phyloP scores from a whole-genome alignment of 2,329 filamentous ascomycete genomes.

The Beauveria sp. region DNA sequence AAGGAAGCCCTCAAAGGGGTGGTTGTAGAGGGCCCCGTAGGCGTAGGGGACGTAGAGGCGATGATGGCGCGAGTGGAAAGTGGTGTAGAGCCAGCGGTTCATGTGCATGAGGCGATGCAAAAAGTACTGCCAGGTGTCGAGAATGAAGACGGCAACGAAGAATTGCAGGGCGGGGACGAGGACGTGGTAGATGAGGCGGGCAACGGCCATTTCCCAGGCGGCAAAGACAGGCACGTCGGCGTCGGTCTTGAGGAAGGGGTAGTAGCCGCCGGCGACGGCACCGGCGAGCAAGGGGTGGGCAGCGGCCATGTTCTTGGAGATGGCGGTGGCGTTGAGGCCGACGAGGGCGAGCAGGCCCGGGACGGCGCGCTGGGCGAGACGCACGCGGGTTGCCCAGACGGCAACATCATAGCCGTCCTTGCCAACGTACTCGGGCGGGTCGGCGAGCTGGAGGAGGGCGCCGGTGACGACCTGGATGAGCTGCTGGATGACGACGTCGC shows the following conservation, averaged over 20 bases:
- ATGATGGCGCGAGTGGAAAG: conserved; percentile 92
- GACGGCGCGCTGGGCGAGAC: conserved; percentile 70
- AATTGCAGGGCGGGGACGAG: conserved; percentile 74
- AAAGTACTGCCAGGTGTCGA: conserved; percentile 99
- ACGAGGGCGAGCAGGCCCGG: conserved; percentile 62
- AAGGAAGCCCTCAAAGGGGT: conserved; percentile 87
- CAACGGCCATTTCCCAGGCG: conserved; percentile 69
- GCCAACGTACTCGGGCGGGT: conserved; percentile 66
- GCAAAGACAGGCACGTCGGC: conserved; percentile 67
- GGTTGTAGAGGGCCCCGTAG: conserved; percentile 94
- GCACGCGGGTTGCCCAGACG: conserved; percentile 78
- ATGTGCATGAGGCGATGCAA: conserved; percentile 93
- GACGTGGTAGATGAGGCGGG: conserved; percentile 72
- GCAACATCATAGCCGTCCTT: conserved; percentile 80
- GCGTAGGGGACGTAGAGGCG: conserved; percentile 96
- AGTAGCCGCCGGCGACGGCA: conserved; percentile 70
- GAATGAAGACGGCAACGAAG: conserved; percentile 60
- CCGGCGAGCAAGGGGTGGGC: conserved; percentile 69
- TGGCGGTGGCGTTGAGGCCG: conserved; percentile 66
- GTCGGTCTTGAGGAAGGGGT: conserved; percentile 61
- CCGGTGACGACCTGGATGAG: conserved; percentile 75
- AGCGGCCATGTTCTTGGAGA: conserved; percentile 67
- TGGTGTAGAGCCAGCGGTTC: conserved; percentile 92
- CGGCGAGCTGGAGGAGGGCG: conserved; percentile 59
- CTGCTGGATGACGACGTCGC: conserved; percentile 89